Conservation (phyloP, 2,329 filamentous ascomycete species). For the Sporothrix protearum region DNA sequence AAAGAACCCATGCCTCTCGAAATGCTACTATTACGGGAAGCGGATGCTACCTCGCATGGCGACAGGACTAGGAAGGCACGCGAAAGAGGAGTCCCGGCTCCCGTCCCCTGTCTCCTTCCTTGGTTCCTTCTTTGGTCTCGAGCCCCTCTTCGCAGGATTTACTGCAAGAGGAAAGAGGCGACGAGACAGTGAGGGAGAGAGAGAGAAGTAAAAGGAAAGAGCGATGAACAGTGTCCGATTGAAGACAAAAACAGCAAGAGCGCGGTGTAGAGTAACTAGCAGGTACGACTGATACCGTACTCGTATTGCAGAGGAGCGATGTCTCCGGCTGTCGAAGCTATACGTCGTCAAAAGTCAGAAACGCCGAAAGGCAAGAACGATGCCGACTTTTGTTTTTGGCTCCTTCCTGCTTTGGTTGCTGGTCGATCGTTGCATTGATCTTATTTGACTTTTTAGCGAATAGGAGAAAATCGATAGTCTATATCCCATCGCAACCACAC, state of each 20-base stretch:
- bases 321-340: neutral
- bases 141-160: neutral
- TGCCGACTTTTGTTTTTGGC: neutral
- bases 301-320: slow-evolving; percentile 1
- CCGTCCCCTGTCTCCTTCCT: neutral
- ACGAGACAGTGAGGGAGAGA: neutral
- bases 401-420: neutral
- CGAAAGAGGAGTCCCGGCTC: slow-evolving; percentile 1
- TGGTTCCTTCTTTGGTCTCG: neutral
- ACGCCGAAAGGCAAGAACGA: neutral
- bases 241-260: neutral
- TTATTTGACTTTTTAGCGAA: neutral
- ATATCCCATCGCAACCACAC: slow-evolving; percentile 10
- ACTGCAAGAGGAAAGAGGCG: neutral
- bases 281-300: neutral
- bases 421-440: neutral
- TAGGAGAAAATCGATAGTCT: neutral
- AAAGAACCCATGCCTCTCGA: neutral
- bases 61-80: slow-evolving; percentile 8
- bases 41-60: slow-evolving; percentile 19
- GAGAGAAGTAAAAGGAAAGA: neutral
- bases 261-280: neutral
- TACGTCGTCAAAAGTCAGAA: neutral
- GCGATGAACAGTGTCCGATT: neutral
- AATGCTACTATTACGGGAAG: slow-evolving; percentile 8